phyloP scores from a whole-genome alignment of 2,329 filamentous ascomycete genomes.

The Alternaria arbusti region DNA sequence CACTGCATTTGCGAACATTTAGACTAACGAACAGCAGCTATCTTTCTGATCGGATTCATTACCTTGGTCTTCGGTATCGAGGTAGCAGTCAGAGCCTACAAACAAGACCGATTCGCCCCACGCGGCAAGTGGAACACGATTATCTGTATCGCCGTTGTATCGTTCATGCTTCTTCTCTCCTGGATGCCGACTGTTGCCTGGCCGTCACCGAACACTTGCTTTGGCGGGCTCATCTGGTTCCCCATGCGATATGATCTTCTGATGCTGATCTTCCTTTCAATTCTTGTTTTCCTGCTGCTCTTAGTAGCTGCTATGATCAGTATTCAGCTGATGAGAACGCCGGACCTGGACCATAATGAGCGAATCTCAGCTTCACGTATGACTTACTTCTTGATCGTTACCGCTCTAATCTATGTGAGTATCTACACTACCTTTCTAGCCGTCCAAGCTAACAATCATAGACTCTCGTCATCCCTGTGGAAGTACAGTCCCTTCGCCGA shows the following conservation, averaged over 20 bases:
- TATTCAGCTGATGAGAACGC: slow-evolving; percentile 61
- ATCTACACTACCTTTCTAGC: background rate
- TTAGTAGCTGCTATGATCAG: slow-evolving; percentile 62
- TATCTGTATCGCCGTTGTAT: slow-evolving; percentile 62
- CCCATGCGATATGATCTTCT: slow-evolving; percentile 66
- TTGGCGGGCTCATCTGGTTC: slow-evolving; percentile 73
- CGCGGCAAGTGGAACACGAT: slow-evolving; percentile 66
- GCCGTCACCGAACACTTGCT: slow-evolving; percentile 66
- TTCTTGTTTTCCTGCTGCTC: slow-evolving; percentile 60
- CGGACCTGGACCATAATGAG: slow-evolving; percentile 64
- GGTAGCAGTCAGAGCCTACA: slow-evolving; percentile 62
- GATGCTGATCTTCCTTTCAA: slow-evolving; percentile 61
- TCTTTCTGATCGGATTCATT: slow-evolving; percentile 71
- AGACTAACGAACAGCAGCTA: slow-evolving; percentile 54
- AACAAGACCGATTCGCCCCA: slow-evolving; percentile 62
- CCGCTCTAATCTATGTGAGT: slow-evolving; percentile 63
- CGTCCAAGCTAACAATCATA: slow-evolving; percentile 4
- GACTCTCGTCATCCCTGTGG: slow-evolving; percentile 70
- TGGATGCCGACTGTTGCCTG: slow-evolving; percentile 66
- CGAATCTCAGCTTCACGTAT: slow-evolving; percentile 70
- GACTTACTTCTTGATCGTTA: slow-evolving; percentile 70
- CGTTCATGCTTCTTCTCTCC: slow-evolving; percentile 60
- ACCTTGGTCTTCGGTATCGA: slow-evolving; percentile 72
- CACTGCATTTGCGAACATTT: background rate
- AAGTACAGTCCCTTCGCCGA: slow-evolving; percentile 58